Conservation (phyloP, 768 basidiomycete species). For the Agaricus blazei region DNA sequence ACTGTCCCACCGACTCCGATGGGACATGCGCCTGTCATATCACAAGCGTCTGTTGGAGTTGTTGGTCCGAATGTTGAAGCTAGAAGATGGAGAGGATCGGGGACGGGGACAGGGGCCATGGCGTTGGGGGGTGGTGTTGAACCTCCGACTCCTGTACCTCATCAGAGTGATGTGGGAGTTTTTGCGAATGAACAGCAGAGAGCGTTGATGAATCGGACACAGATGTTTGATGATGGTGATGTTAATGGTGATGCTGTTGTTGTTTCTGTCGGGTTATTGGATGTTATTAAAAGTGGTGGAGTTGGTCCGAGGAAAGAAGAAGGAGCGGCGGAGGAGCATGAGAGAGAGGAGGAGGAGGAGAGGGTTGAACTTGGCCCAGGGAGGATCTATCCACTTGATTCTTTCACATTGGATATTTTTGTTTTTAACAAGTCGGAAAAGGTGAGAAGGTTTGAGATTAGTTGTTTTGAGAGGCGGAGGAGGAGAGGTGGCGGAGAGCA, state of each 20-base stretch:
- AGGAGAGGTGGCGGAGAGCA: constrained; percentile 34
- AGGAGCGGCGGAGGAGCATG: constrained; percentile 4
- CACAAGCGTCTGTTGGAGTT: constrained; percentile 35
- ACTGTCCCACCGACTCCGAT: constrained; percentile 47
- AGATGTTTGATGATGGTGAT: constrained; percentile 21
- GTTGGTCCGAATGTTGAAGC: constrained; percentile 63
- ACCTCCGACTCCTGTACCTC: constrained; percentile 55
- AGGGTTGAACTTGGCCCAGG: constrained; percentile 21
- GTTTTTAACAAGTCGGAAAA: constrained; percentile 79
- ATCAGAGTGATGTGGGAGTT: constrained; percentile 31
- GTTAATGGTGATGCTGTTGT: constrained; percentile 53
- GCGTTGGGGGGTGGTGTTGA: constrained; percentile 16
- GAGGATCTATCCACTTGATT: constrained; percentile 67
- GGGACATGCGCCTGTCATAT: constrained; percentile 50
- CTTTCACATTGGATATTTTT: constrained; percentile 81
- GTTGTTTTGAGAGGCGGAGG: constrained; percentile 52
- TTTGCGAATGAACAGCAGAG: constrained; percentile 19
- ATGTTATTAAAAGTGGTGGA: constrained; percentile 17
- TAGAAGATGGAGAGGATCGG: constrained; percentile 47
- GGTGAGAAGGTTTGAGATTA: constrained; percentile 75
- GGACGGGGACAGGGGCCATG: neutral
- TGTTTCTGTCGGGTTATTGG: constrained; percentile 59
- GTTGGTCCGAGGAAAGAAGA: constrained; percentile 16
- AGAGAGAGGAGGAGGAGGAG: constrained; percentile 4
- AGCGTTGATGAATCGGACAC: neutral